Percentiles rank a stretch among this genome's conserved stretches.
These are phyloP conservation scores for Brassica rapa DNA, from an alignment of 345 rosid genomes.

Conservation along the genomic window DNA sequence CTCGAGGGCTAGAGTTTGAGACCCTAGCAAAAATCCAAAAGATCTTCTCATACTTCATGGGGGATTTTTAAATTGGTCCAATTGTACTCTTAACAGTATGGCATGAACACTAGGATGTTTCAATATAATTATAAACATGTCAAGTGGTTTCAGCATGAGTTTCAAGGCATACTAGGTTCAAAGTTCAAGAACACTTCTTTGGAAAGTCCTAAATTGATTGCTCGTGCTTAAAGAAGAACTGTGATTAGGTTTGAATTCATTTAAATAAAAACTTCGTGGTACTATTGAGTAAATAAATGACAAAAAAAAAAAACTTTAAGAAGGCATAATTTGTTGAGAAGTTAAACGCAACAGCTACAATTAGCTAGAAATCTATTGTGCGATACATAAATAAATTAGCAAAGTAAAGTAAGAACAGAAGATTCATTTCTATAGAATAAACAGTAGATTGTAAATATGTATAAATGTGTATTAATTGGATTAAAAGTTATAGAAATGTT, in stretches of 20 bases:
- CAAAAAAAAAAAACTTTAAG: not conserved
- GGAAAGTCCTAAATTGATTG: conserved; percentile 15
- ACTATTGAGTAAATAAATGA: not conserved
- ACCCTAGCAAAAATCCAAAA: not conserved
- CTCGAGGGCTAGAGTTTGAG: not conserved
- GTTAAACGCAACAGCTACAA: not conserved
- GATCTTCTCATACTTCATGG: not conserved
- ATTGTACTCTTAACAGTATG: not conserved
- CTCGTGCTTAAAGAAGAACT: conserved; percentile 14
- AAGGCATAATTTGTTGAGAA: conserved; percentile 11
- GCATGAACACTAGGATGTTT: not conserved
- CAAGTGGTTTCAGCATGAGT: conserved; percentile 28
- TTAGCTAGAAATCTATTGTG: not conserved
- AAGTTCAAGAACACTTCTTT: conserved; percentile 21
- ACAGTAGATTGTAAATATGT: not conserved
- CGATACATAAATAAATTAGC: not conserved
- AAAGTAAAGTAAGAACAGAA: not conserved
- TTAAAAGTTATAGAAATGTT: not conserved
- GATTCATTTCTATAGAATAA: not conserved
- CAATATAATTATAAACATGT: conserved; percentile 9
- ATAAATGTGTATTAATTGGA: not conserved
- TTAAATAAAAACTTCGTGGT: not conserved
- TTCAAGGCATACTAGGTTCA: conserved; percentile 31
- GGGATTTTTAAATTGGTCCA: not conserved
- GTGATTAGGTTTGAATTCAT: not conserved